Base-by-base conservation (phyloP, 805 yeast genomes). In the Yarrowia sp. region DNA sequence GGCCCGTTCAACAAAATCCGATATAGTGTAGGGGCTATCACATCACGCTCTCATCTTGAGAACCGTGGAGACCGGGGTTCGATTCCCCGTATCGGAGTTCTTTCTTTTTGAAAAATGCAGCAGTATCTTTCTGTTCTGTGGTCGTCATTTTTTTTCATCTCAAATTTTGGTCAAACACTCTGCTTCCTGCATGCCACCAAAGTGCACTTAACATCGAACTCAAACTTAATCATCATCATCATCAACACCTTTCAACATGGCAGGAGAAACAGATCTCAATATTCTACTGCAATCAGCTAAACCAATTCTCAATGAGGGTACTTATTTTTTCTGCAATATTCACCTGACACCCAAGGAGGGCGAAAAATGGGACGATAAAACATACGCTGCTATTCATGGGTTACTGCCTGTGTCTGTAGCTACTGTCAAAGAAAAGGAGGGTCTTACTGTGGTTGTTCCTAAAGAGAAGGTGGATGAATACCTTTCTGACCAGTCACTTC, bases 21-120 rank as follows among this genome's bases (percentile, higher is more conserved):
- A 50, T 50, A 50, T 50, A 50, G 57, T 50, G 57, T 50, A 50
- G 57, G 57, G 57, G 57, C 57, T 50, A 50, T 50, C 57, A 50
- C 57, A 50, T 50, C 57, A 50, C 57, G 57, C 57, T 50, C 57
- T 50, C 57, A 50, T 17, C 13, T 17, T 33, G 55, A 48, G 32
- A 17, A 33, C 55, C 47, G 47, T 42, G 47, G 47, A 42, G 47
- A 31, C 38, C 51, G 51, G 51, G 38, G 51, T 45, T 45, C 51
- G 51, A 45, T 32, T 45, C 51, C 51, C 51, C 38, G 38, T 45
- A 31, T 45, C 51, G 51, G 36, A 45, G 51, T 22, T 17, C 17
- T 22, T 14, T 18, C 31, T 22, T 45, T 32, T 15, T 32, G 38
- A 7, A 35, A 35, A 9, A 11, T 35, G 8, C 38, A 9, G 13